Conservation (phyloP, 495 filamentous ascomycete genomes). For the Apodospora peruviana region DNA sequence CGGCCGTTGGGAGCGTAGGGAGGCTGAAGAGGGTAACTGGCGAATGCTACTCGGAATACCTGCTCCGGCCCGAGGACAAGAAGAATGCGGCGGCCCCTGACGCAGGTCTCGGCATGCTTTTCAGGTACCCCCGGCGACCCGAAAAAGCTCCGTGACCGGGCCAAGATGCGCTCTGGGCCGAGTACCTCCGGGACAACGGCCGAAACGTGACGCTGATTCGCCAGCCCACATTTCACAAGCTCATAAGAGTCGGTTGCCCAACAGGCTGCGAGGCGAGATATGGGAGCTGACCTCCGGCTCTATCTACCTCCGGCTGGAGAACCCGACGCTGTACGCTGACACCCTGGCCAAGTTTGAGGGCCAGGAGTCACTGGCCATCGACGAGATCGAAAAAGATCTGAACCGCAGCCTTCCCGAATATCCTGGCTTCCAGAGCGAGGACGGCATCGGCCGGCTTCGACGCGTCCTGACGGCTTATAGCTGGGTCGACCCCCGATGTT, state of each 20-base stretch:
- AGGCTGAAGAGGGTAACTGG: slow-evolving; percentile 69
- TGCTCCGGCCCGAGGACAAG: slow-evolving; percentile 56
- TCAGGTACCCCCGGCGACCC: slow-evolving; percentile 94
- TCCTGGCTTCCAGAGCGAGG: slow-evolving; percentile 92
- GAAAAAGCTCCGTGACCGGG: slow-evolving; percentile 88
- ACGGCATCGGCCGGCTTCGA: slow-evolving; percentile 85
- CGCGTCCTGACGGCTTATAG: slow-evolving; percentile 93
- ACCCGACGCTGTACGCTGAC: slow-evolving; percentile 74
- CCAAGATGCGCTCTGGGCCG: slow-evolving; percentile 97
- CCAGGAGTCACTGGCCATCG: slow-evolving; percentile 83
- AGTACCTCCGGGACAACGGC: slow-evolving; percentile 94
- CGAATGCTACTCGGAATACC: slow-evolving; percentile 90
- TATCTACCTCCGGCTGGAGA: slow-evolving; percentile 78
- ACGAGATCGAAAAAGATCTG: slow-evolving; percentile 97
- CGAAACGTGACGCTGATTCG: slow-evolving; percentile 87
- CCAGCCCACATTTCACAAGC: slow-evolving; percentile 94
- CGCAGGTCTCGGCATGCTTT: slow-evolving; percentile 86
- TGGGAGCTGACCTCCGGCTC: slow-evolving; percentile 95
- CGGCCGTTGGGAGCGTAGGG: slow-evolving; percentile 78
- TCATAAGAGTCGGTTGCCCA: slow-evolving; percentile 95
- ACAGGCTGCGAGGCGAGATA: slow-evolving; percentile 85
- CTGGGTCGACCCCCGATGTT: slow-evolving; percentile 89
- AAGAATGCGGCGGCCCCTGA: slow-evolving; percentile 68
- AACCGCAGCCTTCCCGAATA: slow-evolving; percentile 96
- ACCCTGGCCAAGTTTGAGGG: slow-evolving; percentile 79